A percentile compares a stretch with the other conserved stretches of the same genome.
These are phyloP conservation scores for Tolypocladium cylindrosporum DNA, from an alignment of 2,329 filamentous ascomycete species.

Conservation along the genomic window DNA sequence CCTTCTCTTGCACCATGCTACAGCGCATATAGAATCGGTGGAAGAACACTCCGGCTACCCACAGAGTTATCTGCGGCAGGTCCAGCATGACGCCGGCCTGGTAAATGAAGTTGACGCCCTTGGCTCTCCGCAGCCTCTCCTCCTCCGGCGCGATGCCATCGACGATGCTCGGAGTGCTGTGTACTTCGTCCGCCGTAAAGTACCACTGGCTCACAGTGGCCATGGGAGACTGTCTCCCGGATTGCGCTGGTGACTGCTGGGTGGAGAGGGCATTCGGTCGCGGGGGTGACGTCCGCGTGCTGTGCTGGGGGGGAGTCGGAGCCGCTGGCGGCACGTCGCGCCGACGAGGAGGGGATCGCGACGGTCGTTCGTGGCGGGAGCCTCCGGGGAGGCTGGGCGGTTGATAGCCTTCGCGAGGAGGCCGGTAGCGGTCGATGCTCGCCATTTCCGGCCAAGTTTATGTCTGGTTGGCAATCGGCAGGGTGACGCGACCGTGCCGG, in stretches of 20 bases:
- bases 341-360: constrained; percentile 39
- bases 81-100: constrained; percentile 90
- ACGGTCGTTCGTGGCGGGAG: constrained; percentile 30
- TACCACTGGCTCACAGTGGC: constrained; percentile 63
- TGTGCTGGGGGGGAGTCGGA: constrained; percentile 49
- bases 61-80: constrained; percentile 82
- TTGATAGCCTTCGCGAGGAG: constrained; percentile 46
- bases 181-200: constrained; percentile 74
- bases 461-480: constrained; percentile 13
- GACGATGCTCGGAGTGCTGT: constrained; percentile 71
- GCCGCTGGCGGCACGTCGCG: constrained; percentile 51
- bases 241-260: constrained; percentile 32
- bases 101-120: constrained; percentile 93
- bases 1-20: constrained; percentile 66
- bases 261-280: constrained; percentile 32
- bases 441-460: constrained; percentile 34
- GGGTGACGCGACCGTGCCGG: constrained; percentile 6
- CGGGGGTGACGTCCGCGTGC: constrained; percentile 45
- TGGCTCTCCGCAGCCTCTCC: constrained; percentile 72
- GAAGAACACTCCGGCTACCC: constrained; percentile 88
- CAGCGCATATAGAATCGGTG: constrained; percentile 92
- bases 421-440: constrained; percentile 50
- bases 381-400: constrained; percentile 35
- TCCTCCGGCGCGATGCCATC: constrained; percentile 70
- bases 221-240: constrained; percentile 25